Conservation (phyloP, 2,329 filamentous ascomycete genomes). For the Apiospora kogelbergensis region DNA sequence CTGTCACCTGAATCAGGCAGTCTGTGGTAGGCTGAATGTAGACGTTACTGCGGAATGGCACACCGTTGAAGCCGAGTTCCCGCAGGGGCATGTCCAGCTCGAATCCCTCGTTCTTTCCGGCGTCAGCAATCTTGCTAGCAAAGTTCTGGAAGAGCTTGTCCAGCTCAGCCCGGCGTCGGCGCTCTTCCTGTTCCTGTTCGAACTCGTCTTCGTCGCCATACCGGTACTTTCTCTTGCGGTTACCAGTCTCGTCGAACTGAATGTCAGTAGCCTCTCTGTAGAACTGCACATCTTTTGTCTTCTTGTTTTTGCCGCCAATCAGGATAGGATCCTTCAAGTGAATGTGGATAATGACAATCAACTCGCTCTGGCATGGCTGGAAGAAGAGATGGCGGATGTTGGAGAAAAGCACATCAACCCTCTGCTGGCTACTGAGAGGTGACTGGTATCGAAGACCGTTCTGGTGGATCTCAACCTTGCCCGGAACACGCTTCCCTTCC, state of each 20-base stretch:
- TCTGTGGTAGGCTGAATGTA: constrained; percentile 95
- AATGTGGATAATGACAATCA: constrained; percentile 97
- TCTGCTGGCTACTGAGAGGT: constrained; percentile 74
- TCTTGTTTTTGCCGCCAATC: constrained; percentile 86
- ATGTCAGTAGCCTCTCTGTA: constrained; percentile 98
- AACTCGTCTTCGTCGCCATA: constrained; percentile 99
- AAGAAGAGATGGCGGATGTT: constrained; percentile 99
- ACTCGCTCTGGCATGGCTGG: constrained; percentile 92
- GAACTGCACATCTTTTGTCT: constrained; percentile 98
- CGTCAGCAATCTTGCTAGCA: constrained; percentile 95
- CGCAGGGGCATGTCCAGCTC: constrained; percentile 96
- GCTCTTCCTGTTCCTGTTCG: constrained; percentile 96
- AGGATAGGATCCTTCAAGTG: constrained; percentile 98
- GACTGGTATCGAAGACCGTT: constrained; percentile 97
- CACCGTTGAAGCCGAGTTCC: constrained; percentile 94
- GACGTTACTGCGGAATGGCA: constrained; percentile 93
- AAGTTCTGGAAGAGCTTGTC: constrained; percentile 96
- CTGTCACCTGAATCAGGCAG: constrained; percentile 93
- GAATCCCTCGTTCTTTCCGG: constrained; percentile 84
- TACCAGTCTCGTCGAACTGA: constrained; percentile 97
- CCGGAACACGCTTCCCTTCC: constrained; percentile 94
- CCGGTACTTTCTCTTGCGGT: constrained; percentile 94
- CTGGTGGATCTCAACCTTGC: constrained; percentile 95
- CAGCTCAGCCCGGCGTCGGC: constrained; percentile 83
- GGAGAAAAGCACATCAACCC: constrained; percentile 93